Evolutionary conservation across 106 monocot species (phyloP).

Genomic region (Platanthera guangdongensis): DNA sequence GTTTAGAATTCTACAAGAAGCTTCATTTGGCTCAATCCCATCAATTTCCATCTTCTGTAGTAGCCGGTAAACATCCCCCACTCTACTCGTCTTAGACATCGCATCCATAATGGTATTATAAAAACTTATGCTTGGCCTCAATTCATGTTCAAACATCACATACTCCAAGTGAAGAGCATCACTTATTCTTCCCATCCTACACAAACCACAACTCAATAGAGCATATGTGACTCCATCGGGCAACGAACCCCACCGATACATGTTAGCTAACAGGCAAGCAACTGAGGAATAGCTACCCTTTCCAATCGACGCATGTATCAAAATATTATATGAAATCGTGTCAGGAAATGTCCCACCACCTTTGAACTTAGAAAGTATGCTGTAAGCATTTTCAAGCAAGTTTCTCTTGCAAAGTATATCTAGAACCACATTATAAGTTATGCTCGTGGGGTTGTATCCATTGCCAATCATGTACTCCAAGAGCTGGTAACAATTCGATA

Average conservation of each 20-base stretch:
- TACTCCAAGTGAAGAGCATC: slow-evolving; percentile 25
- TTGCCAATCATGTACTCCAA: slow-evolving; percentile 30
- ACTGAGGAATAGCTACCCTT: slow-evolving; percentile 8
- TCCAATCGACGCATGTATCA: slow-evolving; percentile 31
- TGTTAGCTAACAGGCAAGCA: slow-evolving; percentile 20
- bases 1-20: slow-evolving; percentile 28
- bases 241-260: slow-evolving; percentile 22
- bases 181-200: slow-evolving; percentile 21
- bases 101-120: slow-evolving; percentile 37
- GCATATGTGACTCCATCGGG: slow-evolving; percentile 41
- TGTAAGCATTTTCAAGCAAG: slow-evolving; percentile 13
- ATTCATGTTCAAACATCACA: slow-evolving; percentile 22
- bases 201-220: slow-evolving; percentile 24
- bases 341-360: slow-evolving; percentile 22
- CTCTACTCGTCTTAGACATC: slow-evolving; percentile 20
- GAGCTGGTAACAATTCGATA: slow-evolving; percentile 10
- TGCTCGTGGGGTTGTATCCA: slow-evolving; percentile 20
- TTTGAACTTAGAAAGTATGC: slow-evolving; percentile 26
- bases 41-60: slow-evolving; percentile 35
- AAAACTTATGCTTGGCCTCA: slow-evolving; percentile 26
- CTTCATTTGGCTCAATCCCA: slow-evolving; percentile 32
- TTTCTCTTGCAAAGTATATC: slow-evolving; percentile 30
- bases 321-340: slow-evolving; percentile 49
- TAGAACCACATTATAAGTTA: slow-evolving; percentile 41
- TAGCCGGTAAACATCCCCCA: slow-evolving; percentile 31